phyloP scores from a whole-genome alignment of 2,329 filamentous ascomycete genomes.

The Ceratocystis variospora region DNA sequence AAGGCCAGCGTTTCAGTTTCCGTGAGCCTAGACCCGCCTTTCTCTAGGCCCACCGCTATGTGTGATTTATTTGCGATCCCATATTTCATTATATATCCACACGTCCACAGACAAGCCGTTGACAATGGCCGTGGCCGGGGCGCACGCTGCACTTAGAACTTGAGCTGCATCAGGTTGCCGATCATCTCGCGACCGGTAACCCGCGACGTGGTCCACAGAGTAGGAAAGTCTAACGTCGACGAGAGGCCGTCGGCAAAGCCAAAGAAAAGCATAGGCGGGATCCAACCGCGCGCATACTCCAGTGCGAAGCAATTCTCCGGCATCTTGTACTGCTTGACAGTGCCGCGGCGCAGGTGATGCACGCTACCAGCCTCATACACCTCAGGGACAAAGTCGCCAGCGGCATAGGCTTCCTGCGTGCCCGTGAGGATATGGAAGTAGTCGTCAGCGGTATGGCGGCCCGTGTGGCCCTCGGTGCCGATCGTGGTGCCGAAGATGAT shows the following conservation, averaged over 20 bases:
- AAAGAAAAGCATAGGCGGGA: slow-evolving; percentile 84
- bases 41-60: not conserved
- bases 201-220: slow-evolving; percentile 62
- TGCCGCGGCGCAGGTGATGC: slow-evolving; percentile 57
- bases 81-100: not conserved
- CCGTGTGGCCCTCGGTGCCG: slow-evolving; percentile 77
- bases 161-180: slow-evolving; percentile 53
- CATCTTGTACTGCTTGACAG: slow-evolving; percentile 75
- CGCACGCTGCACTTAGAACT: slow-evolving; percentile 40
- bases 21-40: not conserved
- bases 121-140: not conserved
- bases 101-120: not conserved
- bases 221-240: slow-evolving; percentile 74
- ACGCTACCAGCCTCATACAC: slow-evolving; percentile 55
- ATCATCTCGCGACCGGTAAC: slow-evolving; percentile 68
- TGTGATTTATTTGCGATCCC: not conserved
- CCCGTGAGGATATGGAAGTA: slow-evolving; percentile 85
- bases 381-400: slow-evolving; percentile 53
- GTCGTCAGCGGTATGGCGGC: slow-evolving; percentile 82
- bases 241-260: slow-evolving; percentile 70
- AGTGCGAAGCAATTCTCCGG: slow-evolving; percentile 62
- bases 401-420: slow-evolving; percentile 60
- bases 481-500: slow-evolving; percentile 76
- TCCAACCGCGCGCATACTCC: slow-evolving; percentile 78
- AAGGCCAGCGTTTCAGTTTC: too few species aligned